Conservation (phyloP, 441 rosid species). For the Bocquillonia castaneifolia region DNA sequence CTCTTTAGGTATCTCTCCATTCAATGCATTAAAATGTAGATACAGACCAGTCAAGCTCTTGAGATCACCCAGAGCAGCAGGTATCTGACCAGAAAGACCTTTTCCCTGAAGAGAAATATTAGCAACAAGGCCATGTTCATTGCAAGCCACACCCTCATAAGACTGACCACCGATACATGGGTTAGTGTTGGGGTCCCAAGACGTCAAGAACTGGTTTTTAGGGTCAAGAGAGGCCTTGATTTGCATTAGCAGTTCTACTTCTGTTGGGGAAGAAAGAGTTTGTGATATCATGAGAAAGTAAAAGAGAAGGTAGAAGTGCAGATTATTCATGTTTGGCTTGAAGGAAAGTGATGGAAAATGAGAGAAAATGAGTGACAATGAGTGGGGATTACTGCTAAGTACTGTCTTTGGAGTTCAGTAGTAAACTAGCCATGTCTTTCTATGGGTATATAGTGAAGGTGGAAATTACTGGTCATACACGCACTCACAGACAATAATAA, state of each 20-base stretch:
- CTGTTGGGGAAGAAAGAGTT: constrained; percentile 39
- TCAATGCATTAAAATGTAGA: constrained; percentile 75
- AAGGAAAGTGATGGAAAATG: constrained; percentile 33
- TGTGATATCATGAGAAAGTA: constrained; percentile 28
- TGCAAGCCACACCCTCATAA: constrained; percentile 85
- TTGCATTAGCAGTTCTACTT: constrained; percentile 58
- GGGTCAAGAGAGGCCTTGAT: constrained; percentile 84
- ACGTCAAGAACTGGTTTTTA: constrained; percentile 48
- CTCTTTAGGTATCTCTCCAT: constrained; percentile 73
- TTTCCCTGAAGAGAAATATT: constrained; percentile 93
- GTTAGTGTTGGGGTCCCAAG: constrained; percentile 60
- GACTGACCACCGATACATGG: constrained; percentile 68
- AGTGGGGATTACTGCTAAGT: no score
- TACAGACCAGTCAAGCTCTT: constrained; percentile 79
- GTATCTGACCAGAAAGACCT: constrained; percentile 61
- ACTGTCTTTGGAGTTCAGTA: not conserved
- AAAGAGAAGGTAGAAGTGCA: constrained; percentile 20
- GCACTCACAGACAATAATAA: not conserved
- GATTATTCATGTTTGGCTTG: constrained; percentile 45
- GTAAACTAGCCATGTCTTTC: not conserved
- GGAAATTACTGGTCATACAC: not conserved
- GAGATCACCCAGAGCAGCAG: constrained; percentile 62
- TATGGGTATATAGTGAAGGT: not conserved
- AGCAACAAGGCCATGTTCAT: constrained; percentile 54
- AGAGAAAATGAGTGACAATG: not conserved